Conservation (phyloP, 352 stramenopile genomes). For the Phytophthora citrophthora region DNA sequence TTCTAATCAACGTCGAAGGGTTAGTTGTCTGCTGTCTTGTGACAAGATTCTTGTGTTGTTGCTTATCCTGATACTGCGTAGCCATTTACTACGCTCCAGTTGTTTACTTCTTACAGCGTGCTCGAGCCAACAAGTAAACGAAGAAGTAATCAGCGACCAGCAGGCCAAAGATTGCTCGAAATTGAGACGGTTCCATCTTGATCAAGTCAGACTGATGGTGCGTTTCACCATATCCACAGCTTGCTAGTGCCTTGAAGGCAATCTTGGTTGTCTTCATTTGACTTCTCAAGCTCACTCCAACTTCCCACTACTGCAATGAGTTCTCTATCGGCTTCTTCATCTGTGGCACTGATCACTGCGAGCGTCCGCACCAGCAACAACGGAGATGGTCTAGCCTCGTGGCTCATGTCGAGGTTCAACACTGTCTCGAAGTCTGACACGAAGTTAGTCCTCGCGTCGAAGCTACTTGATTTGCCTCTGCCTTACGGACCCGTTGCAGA, state of each 20-base stretch:
- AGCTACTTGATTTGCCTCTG: constrained; percentile 22
- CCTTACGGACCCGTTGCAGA: constrained; percentile 23
- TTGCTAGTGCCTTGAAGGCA: too few relatives aligned
- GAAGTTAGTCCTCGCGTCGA: constrained; percentile 19
- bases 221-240: background rate
- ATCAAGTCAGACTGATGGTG: constrained; percentile 1
- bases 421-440: constrained; percentile 6
- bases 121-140: too few relatives aligned
- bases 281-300: background rate
- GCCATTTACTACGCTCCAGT: background rate
- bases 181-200: constrained; percentile 15
- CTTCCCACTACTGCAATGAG: constrained; percentile 1
- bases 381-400: constrained; percentile 20
- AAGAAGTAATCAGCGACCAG: too few relatives aligned
- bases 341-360: constrained; percentile 13
- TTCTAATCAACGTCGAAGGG: constrained; percentile 9
- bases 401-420: constrained; percentile 21
- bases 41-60: background rate
- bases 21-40: constrained; percentile 3
- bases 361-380: constrained; percentile 29
- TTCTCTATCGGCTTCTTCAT: background rate
- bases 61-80: background rate
- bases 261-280: background rate
- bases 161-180: background rate
- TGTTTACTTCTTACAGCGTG: too few relatives aligned